Base-by-base conservation (phyloP, 2,329 filamentous ascomycete species). In the Chaetomiaceae sp. region DNA sequence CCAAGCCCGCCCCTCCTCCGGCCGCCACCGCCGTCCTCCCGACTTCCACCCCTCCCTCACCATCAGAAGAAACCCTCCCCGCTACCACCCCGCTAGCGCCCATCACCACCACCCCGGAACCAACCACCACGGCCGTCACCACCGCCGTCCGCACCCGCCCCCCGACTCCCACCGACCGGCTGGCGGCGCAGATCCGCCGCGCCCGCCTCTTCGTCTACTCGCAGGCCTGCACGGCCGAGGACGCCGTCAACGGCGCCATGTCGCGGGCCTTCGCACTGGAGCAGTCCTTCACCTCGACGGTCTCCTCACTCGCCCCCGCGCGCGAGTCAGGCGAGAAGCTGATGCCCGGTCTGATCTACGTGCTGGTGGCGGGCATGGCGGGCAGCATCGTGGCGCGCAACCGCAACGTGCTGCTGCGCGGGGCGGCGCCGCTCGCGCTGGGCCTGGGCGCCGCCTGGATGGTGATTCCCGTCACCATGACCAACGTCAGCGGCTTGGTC, bases 311-410 rank as follows among this genome's bases (percentile, higher is more conserved):
- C 34, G 93, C 91, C 17, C 93, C 93, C 25, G 77, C 90, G 33
- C 85, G 85, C 63, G 86, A 92, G 70, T 88, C 83, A 54, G 88
- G 87, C 67, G 93, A 99, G 76, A 83, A 84, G 66, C 79, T 99
- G 50, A 84, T 97, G 71, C 93, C 93, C 30, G 92, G 92, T 21
- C 77, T 83, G 53, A 82, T 97, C 60, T 97, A 97, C 73, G 90
- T 97, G 41, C 80, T 96, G 25, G 91, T 99, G 42, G 86, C 91
- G 37, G 85, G 89, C 62, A 96, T 99, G 91, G 89, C 93, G 31
- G 93, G 92, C 61, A 90, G 83, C 69, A 97, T 99, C 67, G 75
- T 96, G 49, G 83, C 88, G 49, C 83, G 92, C 57, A 95, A 95
- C 75, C 84, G 92, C 62, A 91, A 87, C 69, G 78, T 97, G 56